Base-by-base conservation (phyloP, 768 basidiomycete species). In the Pulveroboletus sp. region DNA sequence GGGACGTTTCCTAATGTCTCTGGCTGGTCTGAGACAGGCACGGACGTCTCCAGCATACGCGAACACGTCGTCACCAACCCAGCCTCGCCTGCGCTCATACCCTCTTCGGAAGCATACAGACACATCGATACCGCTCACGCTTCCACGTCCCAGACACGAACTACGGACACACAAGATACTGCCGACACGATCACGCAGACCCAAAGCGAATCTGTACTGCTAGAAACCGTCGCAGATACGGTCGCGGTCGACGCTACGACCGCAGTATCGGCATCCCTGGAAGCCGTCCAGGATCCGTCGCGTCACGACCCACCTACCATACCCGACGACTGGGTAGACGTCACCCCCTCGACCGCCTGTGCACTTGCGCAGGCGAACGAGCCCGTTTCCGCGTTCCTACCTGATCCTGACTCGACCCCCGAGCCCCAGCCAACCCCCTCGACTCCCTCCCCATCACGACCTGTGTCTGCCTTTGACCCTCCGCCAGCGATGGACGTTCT, bases 291-390 rank as follows among this genome's bases (percentile, higher is more conserved):
- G 9, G 57, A 60, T 11, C 38, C 44, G 47, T 67, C 57, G n/a
- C 53, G 47, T 43, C 53, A 43, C 34, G 50, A 55, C 20, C 56
- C 55, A 20, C 61, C 51, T 27, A 45, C 26, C 17, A 58, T 61
- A 55, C 57, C 61, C 13, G 65, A 67, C 30, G 67, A 67, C 27
- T 69, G 67, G 65, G 61, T 69, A 12, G 54, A 65, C 35, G 17
- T 68, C 22, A 32, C 48, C 7, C 54, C 29, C 22, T 53, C 55
- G n/a, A n/a, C n/a, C n/a, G n/a, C n/a, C n/a, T n/a, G n/a, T 9
- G 24, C 43, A 12, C 47, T 45, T 11, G 26, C 52, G 29, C 53
- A 20, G 22, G 12, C 50, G 2, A 51, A 47, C 20, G 51, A 51
- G 32, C 49, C 58, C 0, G 43, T 51, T 34, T n/a, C 37, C 37